A percentile compares a stretch with the other conserved stretches of the same genome.
These are phyloP conservation scores for Cryptosporidium sp. DNA, from an alignment of 169 alveolate genomes.

Conservation along the genomic window DNA sequence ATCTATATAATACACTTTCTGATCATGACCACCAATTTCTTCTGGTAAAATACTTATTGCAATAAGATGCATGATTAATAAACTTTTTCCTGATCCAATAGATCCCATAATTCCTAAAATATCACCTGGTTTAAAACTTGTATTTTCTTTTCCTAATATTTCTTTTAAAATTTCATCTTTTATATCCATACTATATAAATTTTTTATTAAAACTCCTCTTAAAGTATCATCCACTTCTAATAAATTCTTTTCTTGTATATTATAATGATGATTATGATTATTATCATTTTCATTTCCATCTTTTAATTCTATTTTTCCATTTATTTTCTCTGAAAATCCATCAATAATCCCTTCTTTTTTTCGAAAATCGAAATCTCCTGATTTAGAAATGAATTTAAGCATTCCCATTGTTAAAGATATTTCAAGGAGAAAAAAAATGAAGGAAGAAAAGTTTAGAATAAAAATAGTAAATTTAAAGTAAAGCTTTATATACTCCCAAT, in stretches of 20 bases:
- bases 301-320: not conserved
- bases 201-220: conserved; percentile 14
- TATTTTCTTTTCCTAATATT: conserved; percentile 23
- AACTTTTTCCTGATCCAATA: conserved; percentile 35
- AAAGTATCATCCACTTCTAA: conserved; percentile 49
- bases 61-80: conserved; percentile 11
- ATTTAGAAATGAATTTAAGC: not conserved
- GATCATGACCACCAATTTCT: conserved; percentile 31
- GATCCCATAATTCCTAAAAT: conserved; percentile 43
- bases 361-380: not conserved
- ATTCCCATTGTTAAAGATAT: not conserved
- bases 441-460: no score
- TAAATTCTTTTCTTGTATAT: not conserved
- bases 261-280: not conserved
- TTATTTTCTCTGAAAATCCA: not conserved
- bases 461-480: not conserved
- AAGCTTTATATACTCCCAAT: no score
- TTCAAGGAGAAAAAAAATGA: no score
- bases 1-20: conserved; percentile 26
- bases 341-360: not conserved
- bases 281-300: not conserved
- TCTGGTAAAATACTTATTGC: conserved; percentile 45
- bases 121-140: conserved; percentile 42
- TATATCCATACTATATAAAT: conserved; percentile 27
- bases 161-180: conserved; percentile 36